Base-by-base conservation (phyloP, 2,329 filamentous ascomycete genomes). In the Didymella sp. region DNA sequence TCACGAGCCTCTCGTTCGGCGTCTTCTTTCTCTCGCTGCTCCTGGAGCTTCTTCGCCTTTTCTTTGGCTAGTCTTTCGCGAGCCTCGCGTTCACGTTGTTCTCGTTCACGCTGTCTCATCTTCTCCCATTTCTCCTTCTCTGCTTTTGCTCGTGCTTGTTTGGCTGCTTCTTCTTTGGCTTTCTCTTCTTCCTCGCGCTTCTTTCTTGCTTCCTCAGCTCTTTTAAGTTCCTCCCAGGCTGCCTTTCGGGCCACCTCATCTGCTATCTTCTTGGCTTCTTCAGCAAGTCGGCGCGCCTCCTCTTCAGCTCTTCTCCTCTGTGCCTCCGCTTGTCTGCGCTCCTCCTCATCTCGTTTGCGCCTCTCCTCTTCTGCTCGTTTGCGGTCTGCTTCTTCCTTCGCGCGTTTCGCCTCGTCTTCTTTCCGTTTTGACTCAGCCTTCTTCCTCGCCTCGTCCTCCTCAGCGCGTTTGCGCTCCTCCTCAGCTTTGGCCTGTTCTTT, bases 401-500 rank as follows among this genome's bases (percentile, higher is more conserved):
- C 63, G 25, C 66, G 60, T 49, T 62, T 85, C 61, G 60, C 57
- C n/a, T 69, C 61, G 17, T 75, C 68, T 53, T 73, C 67, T 72
- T 77, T 63, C 72, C 43, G 35, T 31, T 67, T 68, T 42, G 49
- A 21, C 60, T 82, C 79, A 63, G 84, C 84, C 59, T 33, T 42
- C 45, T 22, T 75, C 68, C 56, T 73, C 67, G 73, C 76, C 28
- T 56, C 52, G 12, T 75, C 68, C 51, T 73, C 68, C 72, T 77
- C 87, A 63, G 89, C 87, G 63, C 90, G 88, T 68, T 90, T 88
- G 51, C 87, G 80, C 3, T 71, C 67, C 48, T 80, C 76, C 35
- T 76, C 76, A 62, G 79, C 79, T 41, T 76, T 75, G 61, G 79
- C 79, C 64, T 79, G 81, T 69, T 61, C 69, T 70, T 61, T 24